Evolutionary conservation across 1,284 basidiomycete species (phyloP), one percentile per base, ranked within the genome.

Genomic region (Cerrena zonata): DNA sequence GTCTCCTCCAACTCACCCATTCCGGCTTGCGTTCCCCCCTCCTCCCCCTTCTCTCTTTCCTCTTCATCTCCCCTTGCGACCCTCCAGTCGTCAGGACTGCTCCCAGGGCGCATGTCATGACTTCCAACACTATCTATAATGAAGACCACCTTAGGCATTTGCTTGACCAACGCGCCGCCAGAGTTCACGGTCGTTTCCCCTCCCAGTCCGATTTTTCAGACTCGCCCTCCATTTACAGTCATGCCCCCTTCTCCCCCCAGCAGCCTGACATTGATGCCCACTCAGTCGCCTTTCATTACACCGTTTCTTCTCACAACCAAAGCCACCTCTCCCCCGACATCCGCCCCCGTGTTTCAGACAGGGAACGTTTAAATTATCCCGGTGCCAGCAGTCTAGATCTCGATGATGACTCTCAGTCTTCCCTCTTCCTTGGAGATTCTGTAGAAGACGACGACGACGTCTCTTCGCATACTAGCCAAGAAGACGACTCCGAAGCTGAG

Each of bases 211-310:
- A 82, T 56, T 75, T 75, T 56, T 74, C 79, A 42, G 83, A 86
- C 64, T 78, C 84, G 51, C 82, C 83, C 58, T 86, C 84, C 42
- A 68, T 85, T 56, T 86, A 87, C 63, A 82, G 77, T 62, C 76
- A 73, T 56, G 59, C 76, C 49, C 72, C 75, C 62, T 78, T 80
- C 63, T 80, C 80, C 40, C 78, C 77, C 41, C 71, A 65, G 36
- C 66, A 70, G 7, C 60, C 60, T 27, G 64, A 69, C 55, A 57
- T 57, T 39, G 60, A 66, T 48, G 49, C 56, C 45, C 62, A 62
- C 50, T 53, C 59, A 37, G 56, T 61, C 51, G 56, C 61, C 36
- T 66, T 65, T 53, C 62, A 65, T 52, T 61, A 67, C 42, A 42
- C 56, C 42, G 51, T 61, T 36, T 56, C 64, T 53, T 41, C 63